Base-by-base conservation (phyloP, 2,329 filamentous ascomycete genomes). In the Chaetothyriales sp. region DNA sequence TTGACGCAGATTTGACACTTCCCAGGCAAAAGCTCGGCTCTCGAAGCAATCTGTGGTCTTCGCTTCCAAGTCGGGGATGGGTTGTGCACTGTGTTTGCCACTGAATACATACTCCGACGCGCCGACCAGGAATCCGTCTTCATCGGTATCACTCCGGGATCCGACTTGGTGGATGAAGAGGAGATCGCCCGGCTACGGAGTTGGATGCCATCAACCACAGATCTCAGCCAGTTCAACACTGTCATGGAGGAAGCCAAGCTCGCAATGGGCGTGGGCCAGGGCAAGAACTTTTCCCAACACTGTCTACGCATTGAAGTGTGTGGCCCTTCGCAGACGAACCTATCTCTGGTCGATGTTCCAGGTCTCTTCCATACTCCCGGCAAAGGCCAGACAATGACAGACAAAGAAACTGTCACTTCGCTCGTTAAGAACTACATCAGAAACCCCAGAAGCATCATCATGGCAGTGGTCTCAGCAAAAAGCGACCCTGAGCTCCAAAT, bases 31-130 rank as follows among this genome's bases (percentile, higher is more conserved):
- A 80, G 75, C n/a, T 82, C 78, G 0, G 77, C 83, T 0, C 71
- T 84, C 0, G 77, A 83, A 56, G 81, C 80, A 0, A 77, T 85
- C 46, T 78, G 79, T 0, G 72, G 75, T 8, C 74, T 85, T 1
- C 72, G 72, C 0, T 83, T 84, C 46, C 76, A 78, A 0, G 66
- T 73, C 9, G 76, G 80, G 4, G 73, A 74, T 13, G 73, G 67
- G 20, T 52, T 78, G 0, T 82, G 78, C 60, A 83, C 81, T 0
- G 69, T 77, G 0, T 83, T 82, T 54, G 74, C 80, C 0, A 83
- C 78, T 0, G 77, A 83, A 58, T 64, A 83, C 3, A 70, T 78
- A 18, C 67, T 83, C 8, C 70, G 75, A 1, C 70, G 71, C 2
- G 65, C 65, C 1, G 25, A 58, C 0, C 54, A 65, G 4, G 58